These are phyloP conservation scores for Tephrocybe sp. DNA, from an alignment of 768 basidiomycete species.

Conservation along the genomic window DNA sequence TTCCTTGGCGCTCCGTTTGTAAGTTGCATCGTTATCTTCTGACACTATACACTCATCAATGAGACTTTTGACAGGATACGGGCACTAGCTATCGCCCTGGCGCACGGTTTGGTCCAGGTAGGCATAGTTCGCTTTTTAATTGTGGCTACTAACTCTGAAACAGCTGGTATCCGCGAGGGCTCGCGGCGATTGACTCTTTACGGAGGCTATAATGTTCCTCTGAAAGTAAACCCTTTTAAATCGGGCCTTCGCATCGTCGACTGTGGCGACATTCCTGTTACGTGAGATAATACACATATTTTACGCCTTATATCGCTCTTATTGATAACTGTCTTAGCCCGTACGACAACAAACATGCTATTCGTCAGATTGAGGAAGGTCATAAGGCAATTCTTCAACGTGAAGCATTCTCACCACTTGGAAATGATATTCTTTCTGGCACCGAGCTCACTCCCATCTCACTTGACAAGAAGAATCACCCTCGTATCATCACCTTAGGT, in stretches of 20 bases:
- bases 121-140: background rate
- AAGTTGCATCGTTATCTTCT: slow-evolving; percentile 22
- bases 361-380: slow-evolving; percentile 72
- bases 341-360: slow-evolving; percentile 73
- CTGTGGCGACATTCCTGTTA: slow-evolving; percentile 78
- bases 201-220: slow-evolving; percentile 78
- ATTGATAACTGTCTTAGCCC: slow-evolving; percentile 36
- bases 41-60: background rate
- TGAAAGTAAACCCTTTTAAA: slow-evolving; percentile 70
- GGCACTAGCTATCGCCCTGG: slow-evolving; percentile 80
- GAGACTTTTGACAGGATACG: slow-evolving; percentile 47
- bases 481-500: slow-evolving; percentile 70
- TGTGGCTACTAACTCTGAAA: background rate
- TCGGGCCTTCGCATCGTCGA: slow-evolving; percentile 70
- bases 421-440: slow-evolving; percentile 63
- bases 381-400: slow-evolving; percentile 72
- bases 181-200: slow-evolving; percentile 74
- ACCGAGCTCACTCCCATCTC: slow-evolving; percentile 57
- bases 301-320: background rate
- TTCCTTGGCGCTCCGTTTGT: slow-evolving; percentile 81
- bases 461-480: slow-evolving; percentile 72
- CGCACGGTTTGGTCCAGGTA: slow-evolving; percentile 77
- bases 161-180: slow-evolving; percentile 75
- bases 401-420: slow-evolving; percentile 57
- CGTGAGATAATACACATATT: slow-evolving; percentile 29